Base-by-base conservation (phyloP, 805 yeast species). In the Myxozyma vanderwaltii region DNA sequence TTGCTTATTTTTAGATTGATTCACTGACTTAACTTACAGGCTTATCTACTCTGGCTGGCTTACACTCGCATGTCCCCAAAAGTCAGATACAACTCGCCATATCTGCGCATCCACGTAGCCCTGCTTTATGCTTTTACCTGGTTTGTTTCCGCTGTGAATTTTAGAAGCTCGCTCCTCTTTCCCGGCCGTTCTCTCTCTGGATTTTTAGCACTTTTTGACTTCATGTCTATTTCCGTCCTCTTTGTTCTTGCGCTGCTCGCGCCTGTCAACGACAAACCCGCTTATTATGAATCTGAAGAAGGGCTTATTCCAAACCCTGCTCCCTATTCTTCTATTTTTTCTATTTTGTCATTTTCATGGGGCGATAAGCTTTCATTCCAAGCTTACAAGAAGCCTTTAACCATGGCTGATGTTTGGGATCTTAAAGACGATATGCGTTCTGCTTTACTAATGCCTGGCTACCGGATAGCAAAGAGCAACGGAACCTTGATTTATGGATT, bases 371-470 rank as follows among this genome's bases (percentile, higher is more conserved):
- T 91, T 79, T 79, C 91, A 33, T 80, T 84, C 80, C 70, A 76
- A 39, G 88, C 96, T 2, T 86, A 82, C 70, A 75, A 77, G 58
- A 70, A 73, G 1, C 77, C 86, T 0, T 75, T 94, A 66, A 75
- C 78, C 24, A 72, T 77, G 68, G 77, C 77, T 4, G 94, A 91
- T 62, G 84, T 94, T 50, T 89, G 96, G 96, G 96, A 94, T 40
- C 79, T 92, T 63, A 77, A 81, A 63, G 81, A 82, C 65, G 88
- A 86, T 61, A 96, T 91, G 72, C 89, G 89, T 70, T 86, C 97
- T 0, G 83, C 86, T 63, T 78, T 78, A 50, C 83, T 89, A 6
- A 76, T 90, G 59, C 82, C 84, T 66, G 76, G 57, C 1, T 61
- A 61, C 44, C 44, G 54, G 5, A 21, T 17, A 8, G 63, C 63